Conservation (phyloP, 2,329 filamentous ascomycete genomes). For the Colletotrichum chrysophilum region DNA sequence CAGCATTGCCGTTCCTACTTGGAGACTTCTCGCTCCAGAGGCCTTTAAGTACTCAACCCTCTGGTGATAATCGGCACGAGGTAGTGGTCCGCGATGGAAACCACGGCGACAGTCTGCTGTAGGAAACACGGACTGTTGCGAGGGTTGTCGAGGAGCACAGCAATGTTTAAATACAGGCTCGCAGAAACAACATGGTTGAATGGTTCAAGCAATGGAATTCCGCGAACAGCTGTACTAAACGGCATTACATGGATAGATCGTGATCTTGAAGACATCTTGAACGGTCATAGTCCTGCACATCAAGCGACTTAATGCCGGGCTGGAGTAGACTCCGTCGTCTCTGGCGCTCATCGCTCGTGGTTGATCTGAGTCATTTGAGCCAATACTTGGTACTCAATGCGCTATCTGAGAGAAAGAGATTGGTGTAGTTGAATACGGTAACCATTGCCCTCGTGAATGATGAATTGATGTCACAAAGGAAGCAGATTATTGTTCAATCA, state of each 20-base stretch:
- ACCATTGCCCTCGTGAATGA: neutral
- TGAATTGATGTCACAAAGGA: neutral
- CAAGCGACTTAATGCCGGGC: neutral
- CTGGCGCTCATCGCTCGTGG: neutral
- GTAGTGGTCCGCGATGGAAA: neutral
- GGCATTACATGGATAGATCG: neutral
- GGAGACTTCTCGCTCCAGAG: neutral
- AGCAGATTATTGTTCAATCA: neutral
- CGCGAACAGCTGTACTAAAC: too few species aligned
- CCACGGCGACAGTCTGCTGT: neutral
- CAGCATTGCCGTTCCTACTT: too few species aligned
- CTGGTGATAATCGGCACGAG: neutral
- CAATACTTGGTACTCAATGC: neutral
- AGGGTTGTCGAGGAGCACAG: neutral
- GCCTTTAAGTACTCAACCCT: neutral
- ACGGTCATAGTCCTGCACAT: neutral
- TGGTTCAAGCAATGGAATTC: too few species aligned
- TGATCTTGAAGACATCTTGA: neutral
- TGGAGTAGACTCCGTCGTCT: neutral
- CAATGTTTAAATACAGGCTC: neutral
- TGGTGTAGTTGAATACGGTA: accelerated
- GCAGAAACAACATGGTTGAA: neutral
- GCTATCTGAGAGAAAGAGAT: neutral
- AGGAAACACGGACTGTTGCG: neutral
- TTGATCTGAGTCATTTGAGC: neutral